A percentile compares a stretch with the other conserved stretches of the same genome.
Evolutionary conservation across 192 early-diverging fungal genomes (phyloP).

Genomic region (Backusella tarrabulga): DNA sequence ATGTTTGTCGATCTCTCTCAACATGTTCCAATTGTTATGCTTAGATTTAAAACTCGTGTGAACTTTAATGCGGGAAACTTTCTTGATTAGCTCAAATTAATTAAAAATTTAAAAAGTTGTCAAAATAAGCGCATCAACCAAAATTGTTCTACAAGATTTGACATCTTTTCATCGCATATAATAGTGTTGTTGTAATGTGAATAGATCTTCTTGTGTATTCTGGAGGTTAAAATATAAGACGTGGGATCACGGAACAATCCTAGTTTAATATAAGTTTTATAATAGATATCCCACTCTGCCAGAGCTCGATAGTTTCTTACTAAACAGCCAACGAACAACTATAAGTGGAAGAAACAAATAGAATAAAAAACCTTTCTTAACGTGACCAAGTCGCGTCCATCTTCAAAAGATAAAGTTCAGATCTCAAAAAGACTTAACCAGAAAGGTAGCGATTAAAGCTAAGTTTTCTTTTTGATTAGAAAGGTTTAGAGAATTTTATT

Average conservation of each 20-base stretch:
- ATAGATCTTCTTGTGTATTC: background rate
- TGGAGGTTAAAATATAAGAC: background rate
- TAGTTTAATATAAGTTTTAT: background rate
- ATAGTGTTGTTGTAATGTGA: background rate
- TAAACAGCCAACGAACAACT: background rate
- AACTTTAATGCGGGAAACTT: background rate
- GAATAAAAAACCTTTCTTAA: too few species aligned
- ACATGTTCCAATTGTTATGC: background rate
- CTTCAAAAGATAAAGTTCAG: background rate
- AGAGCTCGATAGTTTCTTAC: background rate
- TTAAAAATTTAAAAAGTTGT: background rate
- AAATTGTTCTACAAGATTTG: background rate
- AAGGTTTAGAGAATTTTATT: background rate
- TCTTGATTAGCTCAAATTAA: too few species aligned
- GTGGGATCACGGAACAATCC: background rate
- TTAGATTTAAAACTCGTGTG: background rate
- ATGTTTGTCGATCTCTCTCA: background rate
- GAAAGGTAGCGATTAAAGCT: background rate
- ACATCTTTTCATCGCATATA: background rate
- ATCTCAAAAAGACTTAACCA: background rate
- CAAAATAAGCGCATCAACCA: background rate
- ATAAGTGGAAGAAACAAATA: background rate
- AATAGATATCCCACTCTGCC: too few species aligned
- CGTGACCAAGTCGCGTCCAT: too few species aligned
- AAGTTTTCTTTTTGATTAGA: background rate